Conservation (phyloP, 2,329 filamentous ascomycete species). For the Botrytis elliptica region DNA sequence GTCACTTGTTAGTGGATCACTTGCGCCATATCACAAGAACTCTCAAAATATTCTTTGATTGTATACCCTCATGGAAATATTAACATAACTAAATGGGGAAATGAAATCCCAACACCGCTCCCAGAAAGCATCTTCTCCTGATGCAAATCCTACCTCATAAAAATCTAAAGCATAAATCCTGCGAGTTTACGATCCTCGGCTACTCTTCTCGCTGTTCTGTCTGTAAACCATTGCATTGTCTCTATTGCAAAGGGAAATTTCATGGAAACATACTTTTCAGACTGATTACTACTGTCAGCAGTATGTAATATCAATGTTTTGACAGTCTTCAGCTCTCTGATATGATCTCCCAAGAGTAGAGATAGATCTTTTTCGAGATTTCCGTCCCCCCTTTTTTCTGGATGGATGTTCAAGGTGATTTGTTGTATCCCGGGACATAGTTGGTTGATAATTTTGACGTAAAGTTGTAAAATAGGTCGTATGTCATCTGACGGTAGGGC, state of each 20-base stretch:
- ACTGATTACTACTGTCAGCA: not conserved
- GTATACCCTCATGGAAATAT: no score
- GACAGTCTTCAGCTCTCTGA: not conserved
- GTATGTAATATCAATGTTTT: not conserved
- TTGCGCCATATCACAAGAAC: not conserved
- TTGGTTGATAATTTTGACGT: not conserved
- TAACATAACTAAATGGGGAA: not conserved
- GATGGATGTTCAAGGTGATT: not conserved
- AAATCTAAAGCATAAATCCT: not conserved
- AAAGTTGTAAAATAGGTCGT: not conserved
- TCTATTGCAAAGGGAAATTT: not conserved
- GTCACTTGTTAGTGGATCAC: not conserved
- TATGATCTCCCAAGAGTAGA: not conserved
- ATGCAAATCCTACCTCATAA: not conserved
- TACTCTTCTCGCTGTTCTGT: not conserved
- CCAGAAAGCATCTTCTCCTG: not conserved
- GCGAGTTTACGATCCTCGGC: not conserved
- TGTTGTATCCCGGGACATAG: rapidly evolving
- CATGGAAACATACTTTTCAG: not conserved
- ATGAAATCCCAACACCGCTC: not conserved
- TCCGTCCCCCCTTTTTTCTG: no score
- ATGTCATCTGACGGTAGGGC: not conserved
- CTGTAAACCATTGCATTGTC: not conserved
- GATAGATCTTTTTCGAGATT: not conserved
- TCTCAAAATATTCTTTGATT: no score